Conservation (phyloP, 352 stramenopile genomes). For the Pythium monospermum region DNA sequence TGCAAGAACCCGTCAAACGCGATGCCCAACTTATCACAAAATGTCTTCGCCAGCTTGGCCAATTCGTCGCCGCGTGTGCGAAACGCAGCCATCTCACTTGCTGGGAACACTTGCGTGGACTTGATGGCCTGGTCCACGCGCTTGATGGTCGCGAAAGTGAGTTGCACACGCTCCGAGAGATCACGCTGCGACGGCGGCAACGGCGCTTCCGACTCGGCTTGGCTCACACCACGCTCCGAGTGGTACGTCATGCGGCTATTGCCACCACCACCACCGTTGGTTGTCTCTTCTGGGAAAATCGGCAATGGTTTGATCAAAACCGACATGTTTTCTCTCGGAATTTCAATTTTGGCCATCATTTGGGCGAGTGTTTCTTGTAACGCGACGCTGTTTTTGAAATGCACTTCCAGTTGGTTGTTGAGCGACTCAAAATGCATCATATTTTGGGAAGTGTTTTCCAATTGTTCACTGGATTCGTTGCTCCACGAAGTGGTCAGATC, state of each 20-base stretch:
- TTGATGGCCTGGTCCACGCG: conserved; percentile 51
- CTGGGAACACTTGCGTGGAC: conserved; percentile 48
- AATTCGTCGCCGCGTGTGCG: conserved; percentile 51
- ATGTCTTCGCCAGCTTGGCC: conserved; percentile 29
- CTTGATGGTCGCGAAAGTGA: conserved; percentile 36
- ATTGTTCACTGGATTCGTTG: conserved; percentile 47
- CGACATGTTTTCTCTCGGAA: conserved; percentile 48
- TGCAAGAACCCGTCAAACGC: conserved; percentile 58
- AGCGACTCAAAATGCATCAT: conserved; percentile 76
- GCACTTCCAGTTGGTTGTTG: conserved; percentile 76
- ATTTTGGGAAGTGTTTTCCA: conserved; percentile 54
- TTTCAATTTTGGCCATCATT: conserved; percentile 46
- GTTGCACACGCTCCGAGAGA: conserved; percentile 26
- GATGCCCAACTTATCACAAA: conserved; percentile 49
- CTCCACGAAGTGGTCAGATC: conserved; percentile 49
- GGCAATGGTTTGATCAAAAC: conserved; percentile 42
- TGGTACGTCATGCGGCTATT: neutral
- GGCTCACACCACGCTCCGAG: conserved; percentile 3
- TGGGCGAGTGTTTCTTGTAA: conserved; percentile 47
- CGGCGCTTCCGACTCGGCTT: conserved; percentile 11
- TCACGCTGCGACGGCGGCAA: conserved; percentile 11
- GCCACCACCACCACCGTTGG: neutral
- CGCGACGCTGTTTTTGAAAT: conserved; percentile 76
- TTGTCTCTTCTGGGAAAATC: conserved; percentile 42
- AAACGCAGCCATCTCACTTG: conserved; percentile 63